Evolutionary conservation across 305 asterid genomes (phyloP).

Genomic region (Fraxinus velutina): DNA sequence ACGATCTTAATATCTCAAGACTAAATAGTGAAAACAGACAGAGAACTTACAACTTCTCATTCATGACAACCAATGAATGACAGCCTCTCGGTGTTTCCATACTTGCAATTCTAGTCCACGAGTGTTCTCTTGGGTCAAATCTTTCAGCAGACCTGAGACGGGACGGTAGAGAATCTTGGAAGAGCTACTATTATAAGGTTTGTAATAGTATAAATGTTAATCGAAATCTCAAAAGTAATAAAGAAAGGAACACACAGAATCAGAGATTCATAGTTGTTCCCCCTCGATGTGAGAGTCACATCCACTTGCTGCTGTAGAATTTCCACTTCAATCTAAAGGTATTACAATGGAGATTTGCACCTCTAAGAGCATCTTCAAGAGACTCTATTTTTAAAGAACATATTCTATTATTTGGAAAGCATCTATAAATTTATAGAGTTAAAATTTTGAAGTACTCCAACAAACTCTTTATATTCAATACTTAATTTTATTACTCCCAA

Average conservation of each 20-base stretch:
- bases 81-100: conserved; percentile 64
- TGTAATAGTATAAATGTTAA: not conserved
- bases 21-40: not conserved
- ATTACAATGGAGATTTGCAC: not conserved
- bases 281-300: not conserved
- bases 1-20: not conserved
- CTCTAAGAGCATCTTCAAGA: too few relatives aligned
- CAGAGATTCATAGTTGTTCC: not conserved
- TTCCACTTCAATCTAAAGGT: not conserved
- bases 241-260: not conserved
- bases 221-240: not conserved
- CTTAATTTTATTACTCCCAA: too few relatives aligned
- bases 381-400: too few relatives aligned
- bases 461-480: too few relatives aligned
- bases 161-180: conserved; percentile 18
- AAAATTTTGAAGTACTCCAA: too few relatives aligned
- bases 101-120: conserved; percentile 59
- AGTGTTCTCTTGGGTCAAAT: conserved; percentile 81
- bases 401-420: too few relatives aligned
- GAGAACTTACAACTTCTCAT: conserved; percentile 61
- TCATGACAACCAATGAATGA: conserved; percentile 58
- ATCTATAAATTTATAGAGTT: too few relatives aligned
- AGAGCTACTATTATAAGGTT: not conserved
- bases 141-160: conserved; percentile 75
- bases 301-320: not conserved